phyloP scores from a whole-genome alignment of 2,329 filamentous ascomycete species.

The Cladobotryum protrusum region DNA sequence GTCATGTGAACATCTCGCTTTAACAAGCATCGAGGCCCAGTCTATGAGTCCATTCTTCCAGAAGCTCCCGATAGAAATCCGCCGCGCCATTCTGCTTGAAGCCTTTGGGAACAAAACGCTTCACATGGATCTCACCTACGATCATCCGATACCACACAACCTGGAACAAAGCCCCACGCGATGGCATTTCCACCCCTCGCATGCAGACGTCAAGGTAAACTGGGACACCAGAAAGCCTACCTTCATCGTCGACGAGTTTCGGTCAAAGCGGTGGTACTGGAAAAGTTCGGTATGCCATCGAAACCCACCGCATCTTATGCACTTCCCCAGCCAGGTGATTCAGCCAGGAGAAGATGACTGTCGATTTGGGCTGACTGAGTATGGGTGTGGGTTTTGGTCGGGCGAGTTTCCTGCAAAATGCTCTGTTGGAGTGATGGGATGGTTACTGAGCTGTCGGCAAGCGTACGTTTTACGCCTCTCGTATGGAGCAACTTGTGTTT shows the following conservation, averaged over 20 bases:
- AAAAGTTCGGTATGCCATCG: constrained; percentile 22
- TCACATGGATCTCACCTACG: constrained; percentile 20
- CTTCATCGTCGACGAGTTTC: constrained; percentile 4
- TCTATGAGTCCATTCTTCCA: constrained; percentile 22
- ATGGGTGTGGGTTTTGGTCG: constrained; percentile 18
- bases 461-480: constrained; percentile 15
- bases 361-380: constrained; percentile 11
- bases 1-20: constrained; percentile 6
- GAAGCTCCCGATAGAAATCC: constrained; percentile 28
- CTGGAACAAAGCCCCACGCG: too few species aligned
- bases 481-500: neutral
- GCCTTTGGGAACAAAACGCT: constrained; percentile 19
- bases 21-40: neutral
- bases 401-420: constrained; percentile 15
- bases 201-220: constrained; percentile 1
- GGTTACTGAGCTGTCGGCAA: constrained; percentile 25
- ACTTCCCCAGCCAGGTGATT: constrained; percentile 1
- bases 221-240: neutral
- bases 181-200: neutral
- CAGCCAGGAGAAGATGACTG: constrained; percentile 17
- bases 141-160: constrained; percentile 6
- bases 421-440: constrained; percentile 24
- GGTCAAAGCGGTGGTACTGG: constrained; percentile 20
- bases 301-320: constrained; percentile 4
- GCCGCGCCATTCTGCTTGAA: constrained; percentile 22